These are phyloP conservation scores for Apiospora arundinis DNA, from an alignment of 2,329 filamentous ascomycete genomes.

Conservation along the genomic window DNA sequence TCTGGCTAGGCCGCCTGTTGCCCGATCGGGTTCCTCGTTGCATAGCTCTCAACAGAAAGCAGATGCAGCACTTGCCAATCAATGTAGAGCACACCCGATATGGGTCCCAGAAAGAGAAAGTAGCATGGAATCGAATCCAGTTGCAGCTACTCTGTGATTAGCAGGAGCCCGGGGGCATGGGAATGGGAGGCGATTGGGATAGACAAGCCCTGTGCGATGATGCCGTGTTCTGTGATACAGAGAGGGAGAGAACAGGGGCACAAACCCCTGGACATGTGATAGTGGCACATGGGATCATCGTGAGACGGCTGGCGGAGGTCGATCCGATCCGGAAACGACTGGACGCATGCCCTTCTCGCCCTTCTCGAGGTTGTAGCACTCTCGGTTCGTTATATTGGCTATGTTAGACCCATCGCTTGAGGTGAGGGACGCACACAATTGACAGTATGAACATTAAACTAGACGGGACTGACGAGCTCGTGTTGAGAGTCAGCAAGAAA, in stretches of 20 bases:
- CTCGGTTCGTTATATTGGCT: neutral
- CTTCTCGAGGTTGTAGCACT: neutral
- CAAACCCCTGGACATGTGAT: slow-evolving; percentile 17
- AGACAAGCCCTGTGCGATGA: neutral
- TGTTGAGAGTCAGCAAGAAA: neutral
- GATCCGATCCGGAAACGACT: neutral
- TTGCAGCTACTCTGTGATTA: neutral
- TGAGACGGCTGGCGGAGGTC: neutral
- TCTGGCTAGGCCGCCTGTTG: neutral
- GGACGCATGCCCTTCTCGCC: neutral
- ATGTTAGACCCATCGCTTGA: neutral
- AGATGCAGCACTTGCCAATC: neutral
- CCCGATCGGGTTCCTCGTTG: neutral
- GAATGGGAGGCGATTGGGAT: slow-evolving; percentile 5
- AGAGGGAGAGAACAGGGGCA: neutral
- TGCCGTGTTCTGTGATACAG: neutral
- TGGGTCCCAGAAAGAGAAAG: neutral
- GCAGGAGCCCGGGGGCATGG: neutral
- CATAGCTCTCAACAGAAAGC: neutral
- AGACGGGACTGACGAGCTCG: neutral
- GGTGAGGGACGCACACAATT: neutral
- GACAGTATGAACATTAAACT: neutral
- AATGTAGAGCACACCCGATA: neutral
- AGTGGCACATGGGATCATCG: slow-evolving; percentile 1
- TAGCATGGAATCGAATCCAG: neutral